Percentiles rank a stretch among this genome's conserved stretches.
phyloP scores from a whole-genome alignment of 78 protist species.

The Dictyostelium brefeldianum region DNA sequence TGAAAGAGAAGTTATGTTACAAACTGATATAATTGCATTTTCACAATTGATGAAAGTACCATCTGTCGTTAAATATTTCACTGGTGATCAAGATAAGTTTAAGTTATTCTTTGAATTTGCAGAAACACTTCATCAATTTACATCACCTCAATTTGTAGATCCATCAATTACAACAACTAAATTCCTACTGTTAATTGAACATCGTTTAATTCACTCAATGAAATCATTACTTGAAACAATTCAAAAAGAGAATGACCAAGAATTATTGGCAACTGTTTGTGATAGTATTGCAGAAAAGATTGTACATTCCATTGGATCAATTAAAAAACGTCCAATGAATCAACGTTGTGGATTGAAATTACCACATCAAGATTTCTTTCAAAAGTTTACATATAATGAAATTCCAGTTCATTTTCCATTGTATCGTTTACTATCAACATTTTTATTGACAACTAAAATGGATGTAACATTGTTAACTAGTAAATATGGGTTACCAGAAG shows the following conservation, averaged over 20 bases:
- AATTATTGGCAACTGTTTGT: background rate
- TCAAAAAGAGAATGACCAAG: background rate
- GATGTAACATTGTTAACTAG: background rate
- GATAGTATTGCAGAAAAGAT: background rate
- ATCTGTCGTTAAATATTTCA: conserved; percentile 25
- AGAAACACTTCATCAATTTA: conserved; percentile 31
- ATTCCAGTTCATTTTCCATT: conserved; percentile 76
- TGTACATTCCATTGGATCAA: background rate
- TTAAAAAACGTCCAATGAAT: background rate
- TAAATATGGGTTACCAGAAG: background rate
- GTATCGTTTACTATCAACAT: conserved; percentile 36
- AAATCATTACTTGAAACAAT: background rate
- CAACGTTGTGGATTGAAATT: conserved; percentile 25
- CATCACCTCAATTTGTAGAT: conserved; percentile 65
- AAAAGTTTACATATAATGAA: conserved; percentile 61
- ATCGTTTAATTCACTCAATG: background rate
- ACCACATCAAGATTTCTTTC: conserved; percentile 77
- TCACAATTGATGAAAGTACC: background rate
- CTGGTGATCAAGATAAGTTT: conserved; percentile 1
- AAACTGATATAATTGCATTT: conserved; percentile 34
- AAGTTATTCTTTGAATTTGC: conserved; percentile 44
- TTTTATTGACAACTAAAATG: background rate
- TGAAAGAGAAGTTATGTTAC: conserved; percentile 68
- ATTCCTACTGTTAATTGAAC: conserved; percentile 41
- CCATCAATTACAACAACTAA: conserved; percentile 46